Conservation (phyloP, 257 asterid genomes). For the Nicotiana undulata region DNA sequence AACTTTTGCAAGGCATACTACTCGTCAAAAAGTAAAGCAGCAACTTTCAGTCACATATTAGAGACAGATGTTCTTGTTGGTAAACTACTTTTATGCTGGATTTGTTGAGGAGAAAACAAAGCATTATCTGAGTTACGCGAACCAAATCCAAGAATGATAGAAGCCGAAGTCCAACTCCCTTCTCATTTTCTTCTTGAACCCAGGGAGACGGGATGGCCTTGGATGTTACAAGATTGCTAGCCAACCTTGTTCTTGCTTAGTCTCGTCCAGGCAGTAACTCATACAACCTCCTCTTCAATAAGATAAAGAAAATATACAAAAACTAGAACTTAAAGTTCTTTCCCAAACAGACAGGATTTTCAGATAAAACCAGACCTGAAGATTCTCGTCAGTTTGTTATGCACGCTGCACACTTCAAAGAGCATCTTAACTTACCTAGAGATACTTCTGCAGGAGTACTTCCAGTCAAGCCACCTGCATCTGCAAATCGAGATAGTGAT, state of each 20-base stretch:
- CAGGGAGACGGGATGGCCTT: not conserved
- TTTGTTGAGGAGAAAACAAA: not conserved
- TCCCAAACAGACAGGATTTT: not conserved
- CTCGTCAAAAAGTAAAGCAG: not conserved
- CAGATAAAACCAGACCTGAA: not conserved
- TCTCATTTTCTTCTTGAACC: slow-evolving; percentile 1
- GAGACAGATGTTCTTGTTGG: not conserved
- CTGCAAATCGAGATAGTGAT: slow-evolving; percentile 67
- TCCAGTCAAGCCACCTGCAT: slow-evolving; percentile 78
- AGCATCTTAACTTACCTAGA: slow-evolving; percentile 45
- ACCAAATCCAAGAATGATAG: not conserved
- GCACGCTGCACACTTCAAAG: slow-evolving; percentile 1
- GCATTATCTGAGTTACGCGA: not conserved
- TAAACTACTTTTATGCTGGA: not conserved
- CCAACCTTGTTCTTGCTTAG: slow-evolving; percentile 1
- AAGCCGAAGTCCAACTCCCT: not conserved
- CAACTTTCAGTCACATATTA: not conserved
- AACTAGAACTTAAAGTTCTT: not conserved
- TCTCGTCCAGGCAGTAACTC: not conserved
- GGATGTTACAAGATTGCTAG: not conserved
- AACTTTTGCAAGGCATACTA: not conserved
- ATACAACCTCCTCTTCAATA: not conserved
- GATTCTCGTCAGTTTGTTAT: not conserved
- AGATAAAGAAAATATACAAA: not conserved
- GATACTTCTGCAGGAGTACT: slow-evolving; percentile 83